Evolutionary conservation across 2,329 filamentous ascomycete genomes (phyloP).

Genomic region (Dothiorella sarmentorum): DNA sequence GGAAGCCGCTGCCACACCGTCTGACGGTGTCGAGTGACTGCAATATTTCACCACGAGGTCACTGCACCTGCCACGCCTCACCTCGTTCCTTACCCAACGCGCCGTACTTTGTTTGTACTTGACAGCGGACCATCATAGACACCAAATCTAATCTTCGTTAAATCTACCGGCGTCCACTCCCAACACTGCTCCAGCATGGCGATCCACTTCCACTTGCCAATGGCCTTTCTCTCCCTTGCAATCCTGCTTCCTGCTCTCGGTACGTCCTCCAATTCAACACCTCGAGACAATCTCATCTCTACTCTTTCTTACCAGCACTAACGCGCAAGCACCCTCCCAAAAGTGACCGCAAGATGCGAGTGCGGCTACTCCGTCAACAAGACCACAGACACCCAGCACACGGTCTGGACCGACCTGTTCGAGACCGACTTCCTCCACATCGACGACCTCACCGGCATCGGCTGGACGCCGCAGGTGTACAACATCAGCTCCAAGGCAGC

Average conservation of each 20-base stretch:
- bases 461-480: conserved; percentile 67
- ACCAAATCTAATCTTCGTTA: background rate
- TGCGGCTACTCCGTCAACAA: conserved; percentile 65
- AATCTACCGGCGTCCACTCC: background rate
- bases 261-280: background rate
- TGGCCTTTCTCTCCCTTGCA: background rate
- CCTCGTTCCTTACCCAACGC: background rate
- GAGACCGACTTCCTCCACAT: conserved; percentile 69
- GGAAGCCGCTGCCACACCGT: background rate
- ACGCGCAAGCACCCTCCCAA: background rate
- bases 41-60: background rate
- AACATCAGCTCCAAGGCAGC: conserved; percentile 57
- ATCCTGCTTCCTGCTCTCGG: background rate
- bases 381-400: conserved; percentile 37
- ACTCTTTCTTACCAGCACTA: background rate
- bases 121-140: background rate
- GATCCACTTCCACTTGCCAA: background rate
- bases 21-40: background rate
- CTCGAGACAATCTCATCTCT: background rate
- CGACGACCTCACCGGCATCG: conserved; percentile 43
- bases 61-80: background rate
- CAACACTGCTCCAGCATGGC: background rate
- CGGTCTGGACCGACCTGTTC: conserved; percentile 64
- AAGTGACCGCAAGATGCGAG: conserved; percentile 57
- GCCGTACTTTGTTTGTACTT: background rate